These are phyloP conservation scores for Giardia muris DNA, from an alignment of 208 protist genomes.

Conservation along the genomic window DNA sequence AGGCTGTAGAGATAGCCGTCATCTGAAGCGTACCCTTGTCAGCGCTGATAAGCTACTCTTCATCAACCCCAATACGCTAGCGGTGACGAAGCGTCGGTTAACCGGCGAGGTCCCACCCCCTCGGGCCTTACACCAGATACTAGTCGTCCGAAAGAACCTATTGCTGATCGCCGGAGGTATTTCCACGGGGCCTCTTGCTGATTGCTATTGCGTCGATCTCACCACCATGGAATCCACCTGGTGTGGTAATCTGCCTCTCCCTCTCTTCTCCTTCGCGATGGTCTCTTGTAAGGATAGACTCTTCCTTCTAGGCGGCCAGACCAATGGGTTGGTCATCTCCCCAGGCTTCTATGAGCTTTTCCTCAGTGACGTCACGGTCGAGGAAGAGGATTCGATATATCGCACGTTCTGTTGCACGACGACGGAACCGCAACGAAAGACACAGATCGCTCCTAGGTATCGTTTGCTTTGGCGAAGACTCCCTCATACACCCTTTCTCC, in stretches of 20 bases:
- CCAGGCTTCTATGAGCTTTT: background rate
- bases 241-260: background rate
- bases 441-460: background rate
- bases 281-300: background rate
- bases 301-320: background rate
- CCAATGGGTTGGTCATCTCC: background rate
- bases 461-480: background rate
- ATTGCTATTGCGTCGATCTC: background rate
- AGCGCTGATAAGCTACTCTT: background rate
- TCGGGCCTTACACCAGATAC: background rate
- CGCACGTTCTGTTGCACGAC: background rate
- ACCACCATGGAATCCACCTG: background rate
- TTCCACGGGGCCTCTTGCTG: background rate
- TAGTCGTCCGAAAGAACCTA: background rate
- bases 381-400: background rate
- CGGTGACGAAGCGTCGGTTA: background rate
- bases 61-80: background rate
- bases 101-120: background rate
- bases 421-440: background rate
- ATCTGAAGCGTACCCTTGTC: background rate
- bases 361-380: background rate
- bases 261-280: background rate
- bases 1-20: background rate
- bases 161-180: background rate
- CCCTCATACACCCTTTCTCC: background rate